A percentile compares a stretch with the other conserved stretches of the same genome.
Evolutionary conservation across 257 asterid genomes (phyloP).

Genomic region (Primulina eburnea): DNA sequence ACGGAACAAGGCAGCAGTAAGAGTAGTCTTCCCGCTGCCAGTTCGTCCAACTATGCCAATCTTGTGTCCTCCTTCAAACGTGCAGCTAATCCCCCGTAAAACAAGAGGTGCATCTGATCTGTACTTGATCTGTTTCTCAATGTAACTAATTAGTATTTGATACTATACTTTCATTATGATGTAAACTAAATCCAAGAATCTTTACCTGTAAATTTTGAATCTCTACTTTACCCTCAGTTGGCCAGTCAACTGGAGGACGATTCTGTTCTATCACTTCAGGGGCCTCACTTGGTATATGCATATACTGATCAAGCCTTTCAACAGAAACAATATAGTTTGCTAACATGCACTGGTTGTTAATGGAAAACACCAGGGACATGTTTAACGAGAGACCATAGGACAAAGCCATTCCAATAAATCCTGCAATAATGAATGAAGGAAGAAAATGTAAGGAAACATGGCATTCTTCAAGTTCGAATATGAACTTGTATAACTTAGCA

Average conservation of each 20-base stretch:
- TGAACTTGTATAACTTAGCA: background rate
- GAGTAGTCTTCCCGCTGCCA: slow-evolving; percentile 83
- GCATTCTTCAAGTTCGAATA: background rate
- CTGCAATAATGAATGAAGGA: slow-evolving; percentile 30
- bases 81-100: slow-evolving; percentile 73
- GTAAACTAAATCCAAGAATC: background rate
- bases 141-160: background rate
- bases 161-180: background rate
- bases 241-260: slow-evolving; percentile 67
- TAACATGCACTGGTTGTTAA: slow-evolving; percentile 63
- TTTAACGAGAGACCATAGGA: slow-evolving; percentile 68
- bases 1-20: slow-evolving; percentile 70
- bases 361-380: slow-evolving; percentile 49
- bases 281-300: slow-evolving; percentile 65
- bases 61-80: slow-evolving; percentile 60
- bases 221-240: slow-evolving; percentile 59
- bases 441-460: background rate
- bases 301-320: slow-evolving; percentile 73
- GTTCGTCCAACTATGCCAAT: slow-evolving; percentile 87
- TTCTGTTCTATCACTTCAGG: slow-evolving; percentile 53
- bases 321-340: slow-evolving; percentile 61
- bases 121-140: slow-evolving; percentile 51
- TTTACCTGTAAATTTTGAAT: slow-evolving; percentile 55
- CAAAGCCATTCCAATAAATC: slow-evolving; percentile 73
- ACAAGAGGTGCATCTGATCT: slow-evolving; percentile 72